Base-by-base conservation (phyloP, 1,139 yeast genomes). In the Candida sanyaensis region DNA sequence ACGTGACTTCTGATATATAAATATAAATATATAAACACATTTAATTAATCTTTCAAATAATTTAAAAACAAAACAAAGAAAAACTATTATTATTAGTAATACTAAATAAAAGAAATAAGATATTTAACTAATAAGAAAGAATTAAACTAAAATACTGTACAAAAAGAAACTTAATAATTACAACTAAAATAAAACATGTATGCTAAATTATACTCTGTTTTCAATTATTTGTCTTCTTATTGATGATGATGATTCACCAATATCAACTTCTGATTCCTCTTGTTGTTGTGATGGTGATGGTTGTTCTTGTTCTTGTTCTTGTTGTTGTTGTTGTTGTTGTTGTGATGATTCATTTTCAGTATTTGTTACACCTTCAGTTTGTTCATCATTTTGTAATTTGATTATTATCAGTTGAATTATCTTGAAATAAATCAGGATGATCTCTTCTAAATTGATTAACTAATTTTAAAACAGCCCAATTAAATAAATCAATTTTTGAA, bases 391-490 rank as follows among this genome's bases (percentile, higher is more conserved):
- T 12, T 12, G 32, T 13, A 32, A 9, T 32, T 32, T 32, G 41
- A 37, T n/a, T 34, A 13, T 23, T 34, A 21, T 21, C 47, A 12
- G 47, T 32, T 6, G 44, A 38, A 21, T 42, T 31, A 10, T 41
- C 46, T 17, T 31, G 30, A 11, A 36, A 12, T 34, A 21, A 41
- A 31, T 31, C 36, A 21, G 50, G 48, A 37, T 46, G 45, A 8
- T 48, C 56, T 12, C 54, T 33, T 34, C 64, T 36, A 44, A 46
- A 55, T 23, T 57, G 55, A 32, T 58, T 62, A 52, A 76, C 79
- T 31, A 70, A 59, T 34, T 62, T 59, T 41, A 81, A 61, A 17
- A 82, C 82, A 21, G 78, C 81, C 70, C 81, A 78, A 60, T 81
- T 71, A 57, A 72, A 75, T 44, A 84, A 57, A 54, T 83, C 81